Evolutionary conservation across 2,329 filamentous ascomycete species (phyloP).

Genomic region (Talaromyces islandicus): DNA sequence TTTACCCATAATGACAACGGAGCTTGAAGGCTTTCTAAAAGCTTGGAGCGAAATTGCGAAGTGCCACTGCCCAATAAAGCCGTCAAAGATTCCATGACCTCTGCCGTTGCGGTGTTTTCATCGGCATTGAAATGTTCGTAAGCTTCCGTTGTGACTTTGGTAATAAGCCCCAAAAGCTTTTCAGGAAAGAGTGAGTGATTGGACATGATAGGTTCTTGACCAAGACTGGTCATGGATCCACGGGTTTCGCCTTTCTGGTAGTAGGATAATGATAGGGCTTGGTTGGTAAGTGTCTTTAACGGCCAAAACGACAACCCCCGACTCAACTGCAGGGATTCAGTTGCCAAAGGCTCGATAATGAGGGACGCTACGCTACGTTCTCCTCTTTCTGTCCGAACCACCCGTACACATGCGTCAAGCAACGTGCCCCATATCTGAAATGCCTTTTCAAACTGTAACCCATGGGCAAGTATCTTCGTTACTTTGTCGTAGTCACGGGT

Average conservation of each 20-base stretch:
- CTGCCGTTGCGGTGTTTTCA: conserved; percentile 33
- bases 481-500: conserved; percentile 63
- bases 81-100: conserved; percentile 51
- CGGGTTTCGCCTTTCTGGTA: conserved; percentile 10
- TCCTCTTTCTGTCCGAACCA: conserved; percentile 58
- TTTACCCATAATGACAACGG: conserved; percentile 29
- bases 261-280: conserved; percentile 31
- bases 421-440: conserved; percentile 43
- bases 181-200: conserved; percentile 30
- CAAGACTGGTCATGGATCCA: not conserved
- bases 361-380: conserved; percentile 61
- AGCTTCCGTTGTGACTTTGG: conserved; percentile 45
- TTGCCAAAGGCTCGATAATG: conserved; percentile 66
- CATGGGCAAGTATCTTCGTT: conserved; percentile 60
- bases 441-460: conserved; percentile 33
- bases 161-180: conserved; percentile 58
- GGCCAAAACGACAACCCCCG: conserved; percentile 28
- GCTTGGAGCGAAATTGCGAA: conserved; percentile 46
- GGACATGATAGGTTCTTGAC: not conserved
- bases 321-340: conserved; percentile 36
- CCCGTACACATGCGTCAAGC: conserved; percentile 51
- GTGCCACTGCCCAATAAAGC: conserved; percentile 49
- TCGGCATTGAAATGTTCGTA: conserved; percentile 46
- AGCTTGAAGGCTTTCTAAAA: conserved; percentile 55
- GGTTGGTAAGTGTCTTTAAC: conserved; percentile 24